A percentile compares a stretch with the other conserved stretches of the same genome.
Conservation (phyloP, 2,329 filamentous ascomycete species). For the Neocatenulostroma microsporum region DNA sequence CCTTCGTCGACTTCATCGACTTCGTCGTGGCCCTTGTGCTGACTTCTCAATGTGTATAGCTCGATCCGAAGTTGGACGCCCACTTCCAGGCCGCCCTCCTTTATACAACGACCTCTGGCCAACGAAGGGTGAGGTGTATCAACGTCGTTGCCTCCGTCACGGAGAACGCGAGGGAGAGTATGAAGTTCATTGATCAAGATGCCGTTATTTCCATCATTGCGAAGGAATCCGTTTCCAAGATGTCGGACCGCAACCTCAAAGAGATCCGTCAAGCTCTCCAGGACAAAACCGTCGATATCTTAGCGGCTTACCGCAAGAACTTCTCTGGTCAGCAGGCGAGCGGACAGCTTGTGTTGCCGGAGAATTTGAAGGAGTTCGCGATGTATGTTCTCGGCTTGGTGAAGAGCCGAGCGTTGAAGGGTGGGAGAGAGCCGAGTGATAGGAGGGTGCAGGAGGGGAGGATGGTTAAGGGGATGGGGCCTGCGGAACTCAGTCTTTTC, state of each 20-base stretch:
- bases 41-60: conserved; percentile 23
- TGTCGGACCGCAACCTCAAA: conserved; percentile 64
- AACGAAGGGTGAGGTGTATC: conserved; percentile 83
- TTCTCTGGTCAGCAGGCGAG: conserved; percentile 81
- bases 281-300: conserved; percentile 87
- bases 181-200: conserved; percentile 95
- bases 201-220: conserved; percentile 81
- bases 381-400: conserved; percentile 91
- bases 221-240: conserved; percentile 86
- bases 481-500: conserved; percentile 78
- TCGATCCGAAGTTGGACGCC: conserved; percentile 92
- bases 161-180: conserved; percentile 69
- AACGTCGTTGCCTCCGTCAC: conserved; percentile 91
- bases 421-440: conserved; percentile 82
- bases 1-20: too few relatives aligned
- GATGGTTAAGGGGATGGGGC: conserved; percentile 80
- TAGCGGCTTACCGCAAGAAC: conserved; percentile 87
- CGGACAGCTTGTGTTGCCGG: conserved; percentile 87
- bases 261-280: conserved; percentile 76
- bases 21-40: conserved; percentile 1
- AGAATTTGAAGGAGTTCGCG: conserved; percentile 89
- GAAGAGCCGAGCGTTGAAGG: conserved; percentile 88
- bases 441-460: conserved; percentile 85
- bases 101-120: conserved; percentile 84
- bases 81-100: conserved; percentile 95